Evolutionary conservation across 345 rosid genomes (phyloP).

Genomic region (Arabis hirsuta): DNA sequence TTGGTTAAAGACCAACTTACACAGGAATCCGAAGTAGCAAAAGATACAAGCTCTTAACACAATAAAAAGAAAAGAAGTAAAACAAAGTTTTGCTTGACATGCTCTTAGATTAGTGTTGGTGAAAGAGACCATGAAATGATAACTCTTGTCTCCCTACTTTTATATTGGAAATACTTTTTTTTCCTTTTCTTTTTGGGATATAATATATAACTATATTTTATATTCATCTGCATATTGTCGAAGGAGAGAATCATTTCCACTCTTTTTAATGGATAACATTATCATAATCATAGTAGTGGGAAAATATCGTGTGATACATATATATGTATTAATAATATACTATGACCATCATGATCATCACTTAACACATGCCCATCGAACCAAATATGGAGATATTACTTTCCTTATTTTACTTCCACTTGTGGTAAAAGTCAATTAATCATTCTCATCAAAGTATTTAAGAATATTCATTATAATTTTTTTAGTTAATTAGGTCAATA

Average conservation of each 20-base stretch:
- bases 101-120: slow-evolving; percentile 42
- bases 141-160: slow-evolving; percentile 43
- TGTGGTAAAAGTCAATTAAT: slow-evolving; percentile 34
- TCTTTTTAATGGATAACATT: slow-evolving; percentile 9
- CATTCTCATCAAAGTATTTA: background rate
- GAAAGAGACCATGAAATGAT: slow-evolving; percentile 46
- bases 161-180: slow-evolving; percentile 34
- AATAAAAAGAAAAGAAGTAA: background rate
- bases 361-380: slow-evolving; percentile 25
- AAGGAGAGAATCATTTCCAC: slow-evolving; percentile 6
- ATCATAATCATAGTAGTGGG: slow-evolving; percentile 1
- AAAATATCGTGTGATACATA: slow-evolving; percentile 12
- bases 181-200: background rate
- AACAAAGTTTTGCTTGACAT: slow-evolving; percentile 19
- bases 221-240: slow-evolving; percentile 9
- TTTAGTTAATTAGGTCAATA: background rate
- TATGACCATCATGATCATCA: slow-evolving; percentile 32
- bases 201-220: slow-evolving; percentile 5
- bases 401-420: slow-evolving; percentile 29
- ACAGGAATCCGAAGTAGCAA: too few species aligned
- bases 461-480: background rate
- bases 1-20: background rate
- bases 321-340: background rate
- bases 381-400: slow-evolving; percentile 35
- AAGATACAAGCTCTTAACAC: background rate